phyloP scores from a whole-genome alignment of 2,329 filamentous ascomycete species.

The Stemphylium lycopersici region DNA sequence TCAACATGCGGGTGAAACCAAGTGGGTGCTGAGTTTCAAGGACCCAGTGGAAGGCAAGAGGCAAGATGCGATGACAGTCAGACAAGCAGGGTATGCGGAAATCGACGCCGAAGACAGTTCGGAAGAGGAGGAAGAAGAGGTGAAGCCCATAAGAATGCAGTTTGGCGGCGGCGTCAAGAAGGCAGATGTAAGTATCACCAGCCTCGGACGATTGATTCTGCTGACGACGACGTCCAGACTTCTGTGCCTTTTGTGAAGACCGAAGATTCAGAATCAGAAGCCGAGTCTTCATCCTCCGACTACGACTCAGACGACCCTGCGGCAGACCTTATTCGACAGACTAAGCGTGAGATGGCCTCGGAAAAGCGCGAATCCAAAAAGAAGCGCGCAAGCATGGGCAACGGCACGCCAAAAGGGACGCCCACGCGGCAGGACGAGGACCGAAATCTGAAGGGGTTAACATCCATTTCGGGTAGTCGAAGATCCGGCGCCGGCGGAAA shows the following conservation, averaged over 20 bases:
- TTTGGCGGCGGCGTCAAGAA: conserved; percentile 58
- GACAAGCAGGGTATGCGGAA: conserved; percentile 65
- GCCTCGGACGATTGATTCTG: background rate
- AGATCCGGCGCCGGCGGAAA: conserved; percentile 20
- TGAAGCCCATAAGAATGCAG: conserved; percentile 50
- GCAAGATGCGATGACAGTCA: conserved; percentile 55
- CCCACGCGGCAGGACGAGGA: conserved; percentile 70
- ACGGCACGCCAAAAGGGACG: conserved; percentile 57
- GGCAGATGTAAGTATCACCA: conserved; percentile 7
- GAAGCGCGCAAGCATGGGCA: conserved; percentile 56
- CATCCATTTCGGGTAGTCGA: conserved; percentile 63
- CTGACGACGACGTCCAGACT: conserved; percentile 32
- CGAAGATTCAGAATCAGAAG: conserved; percentile 34
- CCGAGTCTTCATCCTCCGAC: conserved; percentile 44
- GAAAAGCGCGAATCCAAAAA: conserved; percentile 52
- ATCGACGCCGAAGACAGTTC: conserved; percentile 53
- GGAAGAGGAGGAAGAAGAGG: conserved; percentile 41
- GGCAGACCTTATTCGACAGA: conserved; percentile 54
- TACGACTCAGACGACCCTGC: conserved; percentile 52
- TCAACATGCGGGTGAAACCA: conserved; percentile 69
- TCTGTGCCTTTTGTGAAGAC: conserved; percentile 24
- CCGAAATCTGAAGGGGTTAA: conserved; percentile 65
- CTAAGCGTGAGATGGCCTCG: conserved; percentile 53
- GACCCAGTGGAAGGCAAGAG: conserved; percentile 50
- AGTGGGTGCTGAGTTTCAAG: conserved; percentile 73